Percentiles rank a stretch among this genome's conserved stretches.
phyloP scores from a whole-genome alignment of 2,329 filamentous ascomycete species.

The Harringtonia aguacate region DNA sequence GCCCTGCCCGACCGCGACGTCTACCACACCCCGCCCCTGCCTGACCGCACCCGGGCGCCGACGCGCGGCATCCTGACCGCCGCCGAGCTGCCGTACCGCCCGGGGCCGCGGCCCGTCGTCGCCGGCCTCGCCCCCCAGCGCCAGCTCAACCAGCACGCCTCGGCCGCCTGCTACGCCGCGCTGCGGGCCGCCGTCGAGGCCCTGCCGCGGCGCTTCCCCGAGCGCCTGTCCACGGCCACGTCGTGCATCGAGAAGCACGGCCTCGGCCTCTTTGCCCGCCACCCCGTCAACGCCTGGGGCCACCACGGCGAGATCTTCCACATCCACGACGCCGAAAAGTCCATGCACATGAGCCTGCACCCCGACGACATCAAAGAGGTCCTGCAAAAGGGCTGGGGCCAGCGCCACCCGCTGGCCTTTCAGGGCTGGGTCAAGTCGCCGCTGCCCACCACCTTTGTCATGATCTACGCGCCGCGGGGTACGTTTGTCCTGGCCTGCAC shows the following conservation, averaged over 20 bases:
- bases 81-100: slow-evolving; percentile 48
- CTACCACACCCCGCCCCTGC: slow-evolving; percentile 41
- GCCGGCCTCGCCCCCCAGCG: slow-evolving; percentile 73
- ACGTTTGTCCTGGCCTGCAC: slow-evolving; percentile 14
- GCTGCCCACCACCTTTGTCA: slow-evolving; percentile 64
- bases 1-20: slow-evolving; percentile 60
- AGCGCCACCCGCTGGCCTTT: slow-evolving; percentile 57
- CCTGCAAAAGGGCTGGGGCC: slow-evolving; percentile 68
- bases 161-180: slow-evolving; percentile 38
- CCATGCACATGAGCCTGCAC: slow-evolving; percentile 71
- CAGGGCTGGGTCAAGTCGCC: slow-evolving; percentile 56
- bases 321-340: slow-evolving; percentile 65
- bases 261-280: slow-evolving; percentile 59
- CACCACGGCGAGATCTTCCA: slow-evolving; percentile 79
- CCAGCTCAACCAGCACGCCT: slow-evolving; percentile 59
- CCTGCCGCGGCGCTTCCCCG: slow-evolving; percentile 31
- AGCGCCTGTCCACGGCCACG: slow-evolving; percentile 47
- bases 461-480: slow-evolving; percentile 71
- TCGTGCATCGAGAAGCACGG: slow-evolving; percentile 79
- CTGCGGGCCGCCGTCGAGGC: slow-evolving; percentile 42
- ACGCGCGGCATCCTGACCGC: slow-evolving; percentile 49
- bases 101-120: slow-evolving; percentile 54
- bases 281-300: slow-evolving; percentile 58
- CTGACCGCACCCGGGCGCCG: slow-evolving; percentile 40
- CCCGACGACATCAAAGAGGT: slow-evolving; percentile 65